Evolutionary conservation across 2,329 filamentous ascomycete species (phyloP), one percentile per base, ranked within the genome.

Genomic region (Aphanocladium album): DNA sequence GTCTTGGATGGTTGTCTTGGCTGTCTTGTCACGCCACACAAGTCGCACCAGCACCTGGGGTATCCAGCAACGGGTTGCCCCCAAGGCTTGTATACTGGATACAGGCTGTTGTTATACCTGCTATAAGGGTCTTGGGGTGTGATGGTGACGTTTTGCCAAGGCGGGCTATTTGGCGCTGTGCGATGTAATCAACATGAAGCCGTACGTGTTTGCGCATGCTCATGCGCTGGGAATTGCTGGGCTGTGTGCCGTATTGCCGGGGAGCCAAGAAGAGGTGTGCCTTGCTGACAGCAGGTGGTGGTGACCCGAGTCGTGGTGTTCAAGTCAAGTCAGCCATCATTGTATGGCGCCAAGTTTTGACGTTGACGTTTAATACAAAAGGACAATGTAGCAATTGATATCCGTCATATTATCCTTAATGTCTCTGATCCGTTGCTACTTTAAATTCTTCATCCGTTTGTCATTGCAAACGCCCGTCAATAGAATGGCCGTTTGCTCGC

Each of bases 1-100:
- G 41, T 21, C 53, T 56, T 56, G 53, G 52, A n/a, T 30, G 11
- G 35, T 51, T 30, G 50, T 46, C 53, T 56, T 56, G 53, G 53
- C 53, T 45, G 52, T 21, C 52, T 21, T 55, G 52, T n/a, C n/a
- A n/a, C n/a, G n/a, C 27, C 39, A 23, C 25, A 19, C 2, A 37
- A 45, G 25, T 19, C 5, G 37, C 33, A 14, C 37, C 52, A 21
- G 37, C 39, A 39, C 33, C 30, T 17, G 5, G 50, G 16, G 33
- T 35, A 35, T 5, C 11, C n/a, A 52, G 33, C 17, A 39, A 52
- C 19, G 16, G 52, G 25, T n/a, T n/a, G 33, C 8, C 19, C 41
- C n/a, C 50, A 37, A 52, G 50, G 19, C 51, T 54, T 16, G 35
- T 41, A 27, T 30, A 21, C 51, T n/a, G 4, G 33, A 14, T 43